These are phyloP conservation scores for Hypomontagnella submonticulosa DNA, from an alignment of 495 filamentous ascomycete genomes.

Conservation along the genomic window DNA sequence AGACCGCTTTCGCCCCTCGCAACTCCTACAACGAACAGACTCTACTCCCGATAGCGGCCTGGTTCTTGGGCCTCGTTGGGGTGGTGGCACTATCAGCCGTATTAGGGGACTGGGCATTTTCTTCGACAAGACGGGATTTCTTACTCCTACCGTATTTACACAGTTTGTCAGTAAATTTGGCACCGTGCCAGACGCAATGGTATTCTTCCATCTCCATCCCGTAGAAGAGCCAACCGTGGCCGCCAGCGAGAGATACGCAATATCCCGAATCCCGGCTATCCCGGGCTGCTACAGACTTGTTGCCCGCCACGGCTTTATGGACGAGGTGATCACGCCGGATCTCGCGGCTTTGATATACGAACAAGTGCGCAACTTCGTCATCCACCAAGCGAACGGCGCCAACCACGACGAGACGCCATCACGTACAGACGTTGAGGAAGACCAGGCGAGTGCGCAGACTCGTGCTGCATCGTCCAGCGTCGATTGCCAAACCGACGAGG, in stretches of 20 bases:
- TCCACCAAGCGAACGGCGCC: conserved; percentile 46
- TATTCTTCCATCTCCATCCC: conserved; percentile 73
- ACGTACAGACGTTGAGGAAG: conserved; percentile 11
- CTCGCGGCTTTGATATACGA: conserved; percentile 69
- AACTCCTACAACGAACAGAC: conserved; percentile 53
- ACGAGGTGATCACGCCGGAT: conserved; percentile 71
- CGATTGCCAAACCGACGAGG: not conserved
- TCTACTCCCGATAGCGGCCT: conserved; percentile 39
- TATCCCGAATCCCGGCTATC: conserved; percentile 55
- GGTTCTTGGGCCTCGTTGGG: conserved; percentile 55
- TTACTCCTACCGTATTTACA: conserved; percentile 67
- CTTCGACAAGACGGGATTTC: conserved; percentile 71
- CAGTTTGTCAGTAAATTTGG: conserved; percentile 73
- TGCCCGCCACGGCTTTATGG: conserved; percentile 75
- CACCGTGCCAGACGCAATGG: conserved; percentile 64
- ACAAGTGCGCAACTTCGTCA: conserved; percentile 66
- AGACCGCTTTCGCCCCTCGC: conserved; percentile 64
- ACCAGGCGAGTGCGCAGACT: not conserved
- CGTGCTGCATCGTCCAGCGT: not conserved
- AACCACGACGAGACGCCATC: conserved; percentile 13
- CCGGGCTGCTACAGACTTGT: conserved; percentile 73
- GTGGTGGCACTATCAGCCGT: conserved; percentile 56
- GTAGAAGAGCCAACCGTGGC: conserved; percentile 63
- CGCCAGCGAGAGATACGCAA: conserved; percentile 53
- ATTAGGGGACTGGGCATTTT: conserved; percentile 70